Evolutionary conservation across 148 eudicot species (phyloP).

Genomic region (Fagopyrum homotropicum): DNA sequence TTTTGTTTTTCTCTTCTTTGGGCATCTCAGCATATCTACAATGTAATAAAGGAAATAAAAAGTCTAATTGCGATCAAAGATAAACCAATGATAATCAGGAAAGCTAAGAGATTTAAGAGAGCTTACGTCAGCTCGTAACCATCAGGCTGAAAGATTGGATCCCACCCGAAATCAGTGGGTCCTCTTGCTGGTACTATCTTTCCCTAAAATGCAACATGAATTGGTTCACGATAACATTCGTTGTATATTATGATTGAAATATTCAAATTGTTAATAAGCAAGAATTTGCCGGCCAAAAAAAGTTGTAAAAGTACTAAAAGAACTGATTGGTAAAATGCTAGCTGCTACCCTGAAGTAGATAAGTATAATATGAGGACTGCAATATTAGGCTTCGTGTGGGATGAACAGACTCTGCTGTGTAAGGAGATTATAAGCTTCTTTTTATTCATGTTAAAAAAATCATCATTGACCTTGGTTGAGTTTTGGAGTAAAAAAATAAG

Average conservation of each 20-base stretch:
- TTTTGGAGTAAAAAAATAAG: background rate
- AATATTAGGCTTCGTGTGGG: too few relatives aligned
- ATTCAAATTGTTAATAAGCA: background rate
- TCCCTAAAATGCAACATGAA: constrained; percentile 38
- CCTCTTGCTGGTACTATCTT: constrained; percentile 86
- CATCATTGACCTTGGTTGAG: background rate
- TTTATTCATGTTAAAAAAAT: background rate
- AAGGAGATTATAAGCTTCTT: background rate
- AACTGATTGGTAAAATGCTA: background rate
- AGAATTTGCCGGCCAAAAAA: background rate
- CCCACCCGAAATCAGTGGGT: constrained; percentile 95
- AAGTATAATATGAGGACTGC: background rate
- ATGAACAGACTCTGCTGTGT: background rate
- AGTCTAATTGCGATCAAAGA: background rate
- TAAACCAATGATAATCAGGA: background rate
- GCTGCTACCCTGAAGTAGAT: background rate
- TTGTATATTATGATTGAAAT: background rate
- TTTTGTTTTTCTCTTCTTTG: constrained; percentile 91
- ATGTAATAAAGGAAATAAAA: background rate
- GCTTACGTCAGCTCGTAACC: constrained; percentile 78
- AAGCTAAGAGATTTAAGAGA: background rate
- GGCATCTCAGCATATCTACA: constrained; percentile 88
- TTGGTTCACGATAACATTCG: background rate
- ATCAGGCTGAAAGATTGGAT: constrained; percentile 86
- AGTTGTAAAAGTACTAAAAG: background rate